These are phyloP conservation scores for Leccinum holopus DNA, from an alignment of 1,284 basidiomycete species.

Conservation along the genomic window DNA sequence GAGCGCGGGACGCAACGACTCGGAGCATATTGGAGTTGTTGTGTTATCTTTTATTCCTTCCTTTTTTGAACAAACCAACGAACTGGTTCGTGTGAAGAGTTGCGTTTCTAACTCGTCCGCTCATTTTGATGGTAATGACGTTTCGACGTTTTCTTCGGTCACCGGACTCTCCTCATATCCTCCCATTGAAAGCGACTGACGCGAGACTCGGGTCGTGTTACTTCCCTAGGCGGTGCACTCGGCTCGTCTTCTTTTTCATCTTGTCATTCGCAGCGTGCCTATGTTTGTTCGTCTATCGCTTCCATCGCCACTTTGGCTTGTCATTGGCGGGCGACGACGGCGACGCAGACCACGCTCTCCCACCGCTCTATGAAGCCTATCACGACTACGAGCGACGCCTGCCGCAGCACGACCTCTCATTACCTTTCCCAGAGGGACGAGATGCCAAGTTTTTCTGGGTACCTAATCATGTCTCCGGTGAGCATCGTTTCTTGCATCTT, in stretches of 20 bases:
- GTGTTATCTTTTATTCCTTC: too few species aligned
- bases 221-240: conserved; percentile 17
- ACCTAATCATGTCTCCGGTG: conserved; percentile 49
- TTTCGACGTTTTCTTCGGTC: conserved; percentile 10
- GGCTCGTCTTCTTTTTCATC: conserved; percentile 21
- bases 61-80: neutral
- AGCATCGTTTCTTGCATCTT: conserved; percentile 5
- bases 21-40: too few species aligned
- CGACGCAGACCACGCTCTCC: conserved; percentile 24
- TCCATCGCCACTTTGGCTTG: neutral
- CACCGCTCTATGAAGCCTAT: conserved; percentile 49
- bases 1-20: neutral
- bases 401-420: conserved; percentile 45
- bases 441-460: conserved; percentile 48
- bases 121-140: conserved; percentile 11
- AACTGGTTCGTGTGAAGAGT: neutral
- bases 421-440: conserved; percentile 42
- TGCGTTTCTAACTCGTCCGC: neutral
- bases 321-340: conserved; percentile 5
- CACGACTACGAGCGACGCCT: conserved; percentile 45
- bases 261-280: conserved; percentile 13
- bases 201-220: neutral
- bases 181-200: conserved; percentile 22
- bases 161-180: conserved; percentile 11
- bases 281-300: conserved; percentile 22